Evolutionary conservation across 1,139 yeast species (phyloP), one percentile per base, ranked within the genome.

Genomic region (Kodamaea fungicola): DNA sequence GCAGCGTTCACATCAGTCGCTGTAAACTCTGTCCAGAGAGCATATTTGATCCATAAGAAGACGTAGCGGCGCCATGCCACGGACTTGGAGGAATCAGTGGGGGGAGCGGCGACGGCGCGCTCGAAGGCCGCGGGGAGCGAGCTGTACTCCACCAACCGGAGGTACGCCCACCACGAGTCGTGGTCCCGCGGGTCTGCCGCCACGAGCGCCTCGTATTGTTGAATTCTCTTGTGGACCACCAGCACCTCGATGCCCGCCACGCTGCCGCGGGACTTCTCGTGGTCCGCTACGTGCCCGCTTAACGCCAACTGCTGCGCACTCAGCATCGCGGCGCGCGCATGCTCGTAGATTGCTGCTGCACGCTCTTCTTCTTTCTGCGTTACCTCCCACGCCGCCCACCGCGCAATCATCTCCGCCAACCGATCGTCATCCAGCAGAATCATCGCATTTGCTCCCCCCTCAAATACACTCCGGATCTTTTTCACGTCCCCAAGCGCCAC

Each of bases 141-240:
- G 7, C 3, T 4, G 13, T 9, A 24, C 19, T 37, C 16, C 12
- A 10, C 10, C 26, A 47, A 21, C 13, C 73, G 69, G 2, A 86
- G 48, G 47, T 81, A 80, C 0, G 77, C 57, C 88, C 95, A 88
- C 97, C 97, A 89, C 0, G 79, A 63, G 51, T 84, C 94, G 55
- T 78, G 82, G 57, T 87, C 86, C 1, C 45, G 34, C 0, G 87
- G 80, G 40, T 76, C 68, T 5, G 53, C 50, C 9, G 52, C 48
- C 16, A 88, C 51, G 10, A 62, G 64, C 2, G 64, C 57, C 46
- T 80, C 80, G 51, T 84, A 85, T 38, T 67, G 67, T 7, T 67
- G 58, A 42, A 71, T 71, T 38, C 96, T 62, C 47, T 83, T 83
- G 3, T 62, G 47, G 22, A 72, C 42, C 2, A 83, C 67, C 3